A percentile compares a stretch with the other conserved stretches of the same genome.
Conservation (phyloP, 2,329 filamentous ascomycete species). For the Lasiodiplodia sp. region DNA sequence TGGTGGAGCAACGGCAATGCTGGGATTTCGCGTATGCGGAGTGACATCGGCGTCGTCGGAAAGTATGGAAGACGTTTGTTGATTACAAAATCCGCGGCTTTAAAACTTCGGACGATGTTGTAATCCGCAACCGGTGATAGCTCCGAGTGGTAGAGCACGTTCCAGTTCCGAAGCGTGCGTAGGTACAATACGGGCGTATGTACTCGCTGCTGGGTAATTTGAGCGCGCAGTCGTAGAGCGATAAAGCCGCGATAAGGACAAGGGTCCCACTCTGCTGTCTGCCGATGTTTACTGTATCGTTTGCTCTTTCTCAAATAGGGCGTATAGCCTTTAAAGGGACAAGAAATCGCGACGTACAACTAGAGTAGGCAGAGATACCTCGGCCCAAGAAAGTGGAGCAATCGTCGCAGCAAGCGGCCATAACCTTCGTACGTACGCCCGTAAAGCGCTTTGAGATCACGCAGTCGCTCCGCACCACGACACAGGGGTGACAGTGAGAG, state of each 20-base stretch:
- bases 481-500: background rate
- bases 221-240: background rate
- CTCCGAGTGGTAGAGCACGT: conserved; percentile 5
- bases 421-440: conserved; percentile 24
- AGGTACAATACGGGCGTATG: conserved; percentile 4
- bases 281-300: background rate
- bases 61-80: background rate
- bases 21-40: no score
- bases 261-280: background rate
- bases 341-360: background rate
- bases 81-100: conserved; percentile 11
- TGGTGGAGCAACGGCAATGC: no score
- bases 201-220: background rate
- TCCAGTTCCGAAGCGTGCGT: conserved; percentile 5
- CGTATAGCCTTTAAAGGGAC: background rate
- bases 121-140: background rate
- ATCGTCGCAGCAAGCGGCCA: background rate
- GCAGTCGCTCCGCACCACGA: conserved; percentile 8
- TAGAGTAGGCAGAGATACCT: background rate
- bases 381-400: conserved; percentile 22
- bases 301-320: background rate
- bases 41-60: background rate
- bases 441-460: conserved; percentile 10
- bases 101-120: background rate
- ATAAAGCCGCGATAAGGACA: conserved; percentile 1